phyloP scores from a whole-genome alignment of 2,329 filamentous ascomycete genomes.

The Neonectria neomacrospora region DNA sequence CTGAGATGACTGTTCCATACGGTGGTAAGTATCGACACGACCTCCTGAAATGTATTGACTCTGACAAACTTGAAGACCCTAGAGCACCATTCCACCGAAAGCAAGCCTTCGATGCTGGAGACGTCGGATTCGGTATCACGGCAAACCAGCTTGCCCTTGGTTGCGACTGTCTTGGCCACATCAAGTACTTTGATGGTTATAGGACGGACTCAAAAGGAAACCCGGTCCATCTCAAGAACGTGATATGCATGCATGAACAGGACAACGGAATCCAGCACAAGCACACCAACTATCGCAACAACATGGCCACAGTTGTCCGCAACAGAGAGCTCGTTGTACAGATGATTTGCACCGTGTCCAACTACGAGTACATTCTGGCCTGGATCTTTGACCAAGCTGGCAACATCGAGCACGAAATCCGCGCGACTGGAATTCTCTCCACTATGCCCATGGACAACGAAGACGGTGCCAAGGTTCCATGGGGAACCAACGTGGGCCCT shows the following conservation, averaged over 20 bases:
- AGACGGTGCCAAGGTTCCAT: conserved; percentile 62
- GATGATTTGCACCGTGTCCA: conserved; percentile 68
- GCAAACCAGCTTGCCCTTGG: conserved; percentile 72
- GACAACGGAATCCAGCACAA: conserved; percentile 81
- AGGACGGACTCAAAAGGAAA: conserved; percentile 17
- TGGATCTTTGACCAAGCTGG: conserved; percentile 63
- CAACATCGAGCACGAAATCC: conserved; percentile 40
- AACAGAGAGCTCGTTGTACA: conserved; percentile 66
- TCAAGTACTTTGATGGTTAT: conserved; percentile 54
- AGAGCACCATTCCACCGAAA: conserved; percentile 72
- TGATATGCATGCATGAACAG: conserved; percentile 81
- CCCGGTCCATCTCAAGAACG: conserved; percentile 56
- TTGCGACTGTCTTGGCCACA: conserved; percentile 70
- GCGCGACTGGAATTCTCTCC: conserved; percentile 53
- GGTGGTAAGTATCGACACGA: background rate
- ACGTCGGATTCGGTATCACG: conserved; percentile 71
- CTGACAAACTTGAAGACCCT: conserved; percentile 54
- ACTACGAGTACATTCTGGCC: conserved; percentile 64
- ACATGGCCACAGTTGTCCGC: conserved; percentile 67
- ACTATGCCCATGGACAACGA: conserved; percentile 56
- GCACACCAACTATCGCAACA: conserved; percentile 79
- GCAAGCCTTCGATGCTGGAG: conserved; percentile 75
- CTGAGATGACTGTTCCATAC: conserved; percentile 60
- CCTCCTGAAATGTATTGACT: too few relatives aligned
- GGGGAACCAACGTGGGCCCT: conserved; percentile 67